A percentile compares a stretch with the other conserved stretches of the same genome.
phyloP scores from a whole-genome alignment of 2,329 filamentous ascomycete genomes.

The Pseudogymnoascus pannorum region DNA sequence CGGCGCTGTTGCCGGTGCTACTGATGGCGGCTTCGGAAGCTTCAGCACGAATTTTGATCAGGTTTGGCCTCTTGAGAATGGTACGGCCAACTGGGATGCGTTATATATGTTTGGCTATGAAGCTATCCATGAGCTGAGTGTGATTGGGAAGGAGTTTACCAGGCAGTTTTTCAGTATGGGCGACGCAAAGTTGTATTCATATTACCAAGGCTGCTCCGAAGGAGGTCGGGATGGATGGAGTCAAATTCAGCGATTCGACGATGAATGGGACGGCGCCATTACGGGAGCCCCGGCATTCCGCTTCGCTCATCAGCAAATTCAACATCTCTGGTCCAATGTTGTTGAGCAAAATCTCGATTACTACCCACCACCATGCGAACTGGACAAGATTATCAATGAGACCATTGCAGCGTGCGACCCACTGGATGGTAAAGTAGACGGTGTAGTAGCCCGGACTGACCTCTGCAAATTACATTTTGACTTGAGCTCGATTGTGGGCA shows the following conservation, averaged over 20 bases:
- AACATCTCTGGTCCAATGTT: slow-evolving; percentile 33
- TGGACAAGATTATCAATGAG: slow-evolving; percentile 44
- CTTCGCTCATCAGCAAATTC: slow-evolving; percentile 38
- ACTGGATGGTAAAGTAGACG: slow-evolving; percentile 47
- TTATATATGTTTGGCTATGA: slow-evolving; percentile 35
- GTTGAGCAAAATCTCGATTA: slow-evolving; percentile 36
- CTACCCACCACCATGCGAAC: slow-evolving; percentile 37
- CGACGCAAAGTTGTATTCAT: slow-evolving; percentile 34
- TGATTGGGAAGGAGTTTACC: slow-evolving; percentile 38
- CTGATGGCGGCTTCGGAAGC: slow-evolving; percentile 43
- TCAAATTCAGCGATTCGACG: slow-evolving; percentile 34
- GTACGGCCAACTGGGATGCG: slow-evolving; percentile 32
- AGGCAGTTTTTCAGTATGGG: slow-evolving; percentile 34
- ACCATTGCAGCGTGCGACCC: slow-evolving; percentile 49
- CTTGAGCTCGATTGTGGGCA: slow-evolving; percentile 39
- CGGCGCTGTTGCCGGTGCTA: slow-evolving; percentile 41
- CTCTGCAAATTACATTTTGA: slow-evolving; percentile 41
- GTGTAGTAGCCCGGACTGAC: slow-evolving; percentile 43
- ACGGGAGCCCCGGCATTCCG: slow-evolving; percentile 41
- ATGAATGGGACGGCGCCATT: slow-evolving; percentile 38
- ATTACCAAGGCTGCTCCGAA: slow-evolving; percentile 44
- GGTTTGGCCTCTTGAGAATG: slow-evolving; percentile 33
- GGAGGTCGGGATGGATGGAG: slow-evolving; percentile 44
- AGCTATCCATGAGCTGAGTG: slow-evolving; percentile 31
- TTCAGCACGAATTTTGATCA: slow-evolving; percentile 35